Evolutionary conservation across 1,139 yeast species (phyloP).

Genomic region (Saccharomyces uvarum): DNA sequence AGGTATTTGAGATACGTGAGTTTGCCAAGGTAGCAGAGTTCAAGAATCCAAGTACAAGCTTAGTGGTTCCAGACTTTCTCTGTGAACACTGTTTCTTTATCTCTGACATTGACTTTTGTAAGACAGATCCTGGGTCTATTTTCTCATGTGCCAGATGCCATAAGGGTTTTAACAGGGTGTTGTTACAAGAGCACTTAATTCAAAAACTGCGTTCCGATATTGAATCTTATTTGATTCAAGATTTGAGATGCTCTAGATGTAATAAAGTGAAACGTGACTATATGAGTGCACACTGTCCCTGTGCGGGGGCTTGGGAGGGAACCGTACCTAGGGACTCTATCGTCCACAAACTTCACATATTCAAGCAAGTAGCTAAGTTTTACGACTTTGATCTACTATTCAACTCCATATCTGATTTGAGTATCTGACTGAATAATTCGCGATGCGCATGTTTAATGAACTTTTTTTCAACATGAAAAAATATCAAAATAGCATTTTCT

Average conservation of each 20-base stretch:
- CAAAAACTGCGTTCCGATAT: slow-evolving; percentile 50
- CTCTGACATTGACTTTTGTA: slow-evolving; percentile 76
- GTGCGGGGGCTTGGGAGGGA: slow-evolving; percentile 82
- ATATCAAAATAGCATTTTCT: not conserved
- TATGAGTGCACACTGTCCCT: slow-evolving; percentile 68
- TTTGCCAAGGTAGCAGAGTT: slow-evolving; percentile 76
- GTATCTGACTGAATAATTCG: not conserved
- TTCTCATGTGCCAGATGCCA: slow-evolving; percentile 72
- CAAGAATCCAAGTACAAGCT: slow-evolving; percentile 63
- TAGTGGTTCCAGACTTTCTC: slow-evolving; percentile 57
- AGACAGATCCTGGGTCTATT: slow-evolving; percentile 42
- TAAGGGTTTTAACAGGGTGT: slow-evolving; percentile 54
- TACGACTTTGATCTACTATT: slow-evolving; percentile 56
- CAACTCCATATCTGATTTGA: slow-evolving; percentile 38
- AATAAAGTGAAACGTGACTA: slow-evolving; percentile 57
- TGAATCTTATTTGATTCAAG: slow-evolving; percentile 68
- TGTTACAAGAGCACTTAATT: slow-evolving; percentile 72
- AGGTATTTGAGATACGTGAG: slow-evolving; percentile 71
- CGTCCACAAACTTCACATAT: slow-evolving; percentile 41
- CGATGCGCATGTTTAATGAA: not conserved
- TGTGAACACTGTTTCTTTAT: slow-evolving; percentile 76
- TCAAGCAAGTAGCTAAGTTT: slow-evolving; percentile 49
- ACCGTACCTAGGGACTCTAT: slow-evolving; percentile 45
- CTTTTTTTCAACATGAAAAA: not conserved
- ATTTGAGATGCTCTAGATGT: slow-evolving; percentile 74